Base-by-base conservation (phyloP, 352 stramenopile species). In the Blastocystis sp. region DNA sequence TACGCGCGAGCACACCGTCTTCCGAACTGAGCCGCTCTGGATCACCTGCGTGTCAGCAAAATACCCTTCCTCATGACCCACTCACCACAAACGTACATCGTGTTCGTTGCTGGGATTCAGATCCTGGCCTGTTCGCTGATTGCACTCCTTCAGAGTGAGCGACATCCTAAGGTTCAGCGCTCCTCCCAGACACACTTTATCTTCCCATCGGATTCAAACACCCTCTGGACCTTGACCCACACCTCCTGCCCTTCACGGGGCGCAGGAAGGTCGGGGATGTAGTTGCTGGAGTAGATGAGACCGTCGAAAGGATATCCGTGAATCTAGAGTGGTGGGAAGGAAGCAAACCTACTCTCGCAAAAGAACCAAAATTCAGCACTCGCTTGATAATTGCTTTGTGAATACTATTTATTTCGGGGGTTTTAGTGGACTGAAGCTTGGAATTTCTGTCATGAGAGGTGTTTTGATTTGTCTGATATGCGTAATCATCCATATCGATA, bases 121-220 rank as follows among this genome's bases (percentile, higher is more conserved):
- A 45, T 73, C 63, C 6, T 43, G 4, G 8, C 63, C 63, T 6
- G 63, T 73, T 16, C 30, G 30, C 30, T 73, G 63, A 39, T 73
- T 73, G 26, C 63, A 73, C 30, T 73, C 63, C 63, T 73, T 73
- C 63, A 73, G 20, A 43, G 63, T 50, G 24, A 73, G 63, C 63
- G 39, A 47, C 63, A 73, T 73, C 47, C 63, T 73, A 73, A 20
- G 6, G 24, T 7, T 50, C 26, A 73, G 20, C 7, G 11, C 30
- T 2, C 24, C 5, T 7, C 63, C 30, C 24, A 43, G 7, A 39
- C 63, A 7, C 24, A 73, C 63, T 73, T 73, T 1, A 39, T 16
- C 20, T 73, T 73, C 5, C 30, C 30, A 8, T 73, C 63, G 9
- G 18, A 45, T 26, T 73, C 63, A 3, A 47, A 73, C 20, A 73